These are phyloP conservation scores for Kwoniella dejecticola DNA, from an alignment of 768 basidiomycete genomes.

Conservation along the genomic window DNA sequence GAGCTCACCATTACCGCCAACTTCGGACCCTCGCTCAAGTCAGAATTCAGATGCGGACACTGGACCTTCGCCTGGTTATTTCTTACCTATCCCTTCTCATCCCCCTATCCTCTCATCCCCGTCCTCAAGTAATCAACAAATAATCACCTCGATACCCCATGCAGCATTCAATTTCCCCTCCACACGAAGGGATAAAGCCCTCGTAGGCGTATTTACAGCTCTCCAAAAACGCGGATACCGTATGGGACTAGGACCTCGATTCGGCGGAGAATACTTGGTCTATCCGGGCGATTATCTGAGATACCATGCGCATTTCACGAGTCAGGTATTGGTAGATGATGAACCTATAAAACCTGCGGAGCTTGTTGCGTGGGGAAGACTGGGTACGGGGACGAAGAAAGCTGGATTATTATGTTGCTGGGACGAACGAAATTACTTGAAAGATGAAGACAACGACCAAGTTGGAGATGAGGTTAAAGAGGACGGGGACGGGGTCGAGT, in stretches of 20 bases:
- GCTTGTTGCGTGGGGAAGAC: slow-evolving; percentile 88
- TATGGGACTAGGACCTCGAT: slow-evolving; percentile 59
- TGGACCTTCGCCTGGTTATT: slow-evolving; percentile 23
- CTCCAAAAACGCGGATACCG: slow-evolving; percentile 25
- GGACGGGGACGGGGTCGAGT: slow-evolving; percentile 45
- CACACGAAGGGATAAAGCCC: slow-evolving; percentile 28
- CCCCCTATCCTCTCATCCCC: slow-evolving; percentile 24
- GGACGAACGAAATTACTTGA: slow-evolving; percentile 51
- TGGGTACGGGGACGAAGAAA: slow-evolving; percentile 97
- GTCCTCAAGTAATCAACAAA: slow-evolving; percentile 25
- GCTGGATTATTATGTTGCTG: slow-evolving; percentile 87
- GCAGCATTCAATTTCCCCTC: slow-evolving; percentile 36
- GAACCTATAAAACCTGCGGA: slow-evolving; percentile 79
- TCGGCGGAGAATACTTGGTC: slow-evolving; percentile 93
- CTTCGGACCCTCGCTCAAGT: not conserved
- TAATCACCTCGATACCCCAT: too few relatives aligned
- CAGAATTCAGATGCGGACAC: not conserved
- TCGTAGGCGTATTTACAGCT: slow-evolving; percentile 30
- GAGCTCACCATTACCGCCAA: too few relatives aligned
- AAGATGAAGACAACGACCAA: slow-evolving; percentile 51
- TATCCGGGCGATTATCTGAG: slow-evolving; percentile 95
- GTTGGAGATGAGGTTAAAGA: slow-evolving; percentile 63
- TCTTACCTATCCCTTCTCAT: slow-evolving; percentile 37
- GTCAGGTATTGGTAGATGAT: slow-evolving; percentile 68
- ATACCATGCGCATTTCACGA: slow-evolving; percentile 95